These are phyloP conservation scores for Leishmania mexicana DNA, from an alignment of 208 protist species.

Conservation along the genomic window DNA sequence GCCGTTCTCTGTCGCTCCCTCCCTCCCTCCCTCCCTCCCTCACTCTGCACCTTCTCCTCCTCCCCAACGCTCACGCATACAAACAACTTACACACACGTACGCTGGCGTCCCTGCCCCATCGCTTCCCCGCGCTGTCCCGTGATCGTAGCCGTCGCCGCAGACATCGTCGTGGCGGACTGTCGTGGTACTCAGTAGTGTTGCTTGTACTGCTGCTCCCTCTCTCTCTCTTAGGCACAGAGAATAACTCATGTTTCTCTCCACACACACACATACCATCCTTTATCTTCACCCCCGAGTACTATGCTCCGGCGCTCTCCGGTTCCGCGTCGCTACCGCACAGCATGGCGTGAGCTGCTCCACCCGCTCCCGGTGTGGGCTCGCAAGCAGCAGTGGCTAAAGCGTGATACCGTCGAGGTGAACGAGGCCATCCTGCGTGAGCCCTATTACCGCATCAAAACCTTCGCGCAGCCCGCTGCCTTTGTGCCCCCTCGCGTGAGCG, in stretches of 20 bases:
- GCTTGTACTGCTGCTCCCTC: not conserved
- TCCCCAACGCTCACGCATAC: not conserved
- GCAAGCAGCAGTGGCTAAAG: conserved; percentile 84
- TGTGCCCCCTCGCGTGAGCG: conserved; percentile 2
- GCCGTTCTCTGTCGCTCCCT: not conserved
- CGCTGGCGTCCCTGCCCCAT: too few species aligned
- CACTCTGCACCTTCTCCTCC: not conserved
- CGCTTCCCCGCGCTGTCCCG: not conserved
- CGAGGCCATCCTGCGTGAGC: conserved; percentile 69
- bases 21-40: too few species aligned
- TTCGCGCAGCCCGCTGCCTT: conserved; percentile 31
- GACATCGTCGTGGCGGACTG: not conserved
- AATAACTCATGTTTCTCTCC: too few species aligned
- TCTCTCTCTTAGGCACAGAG: not conserved
- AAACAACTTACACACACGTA: not conserved
- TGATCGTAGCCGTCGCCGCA: not conserved
- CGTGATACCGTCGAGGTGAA: conserved; percentile 86
- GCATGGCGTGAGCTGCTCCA: conserved; percentile 90
- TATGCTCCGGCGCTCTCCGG: conserved; percentile 45
- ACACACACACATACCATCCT: not conserved
- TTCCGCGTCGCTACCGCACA: conserved; percentile 60
- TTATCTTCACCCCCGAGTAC: not conserved
- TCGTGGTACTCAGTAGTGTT: not conserved
- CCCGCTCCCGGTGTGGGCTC: conserved; percentile 61
- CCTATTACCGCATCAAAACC: conserved; percentile 87